Evolutionary conservation across 2,329 filamentous ascomycete genomes (phyloP).

Genomic region (Elsinoe ampelina): DNA sequence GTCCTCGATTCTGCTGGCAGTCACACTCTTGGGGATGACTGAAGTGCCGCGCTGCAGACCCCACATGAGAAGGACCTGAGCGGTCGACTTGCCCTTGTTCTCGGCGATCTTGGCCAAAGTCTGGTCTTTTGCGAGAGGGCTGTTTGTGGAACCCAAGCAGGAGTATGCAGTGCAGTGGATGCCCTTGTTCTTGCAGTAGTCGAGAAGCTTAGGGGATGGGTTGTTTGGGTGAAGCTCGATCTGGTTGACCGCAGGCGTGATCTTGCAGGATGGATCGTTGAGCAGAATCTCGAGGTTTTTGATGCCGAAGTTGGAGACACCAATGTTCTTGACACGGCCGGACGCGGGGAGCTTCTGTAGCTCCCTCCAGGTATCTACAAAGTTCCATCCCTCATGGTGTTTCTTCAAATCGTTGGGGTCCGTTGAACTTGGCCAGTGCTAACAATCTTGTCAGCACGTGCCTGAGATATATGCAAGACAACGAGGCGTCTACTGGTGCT

Average conservation of each 20-base stretch:
- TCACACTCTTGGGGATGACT: conserved; percentile 80
- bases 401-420: conserved; percentile 55
- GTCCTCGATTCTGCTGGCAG: conserved; percentile 59
- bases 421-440: conserved; percentile 53
- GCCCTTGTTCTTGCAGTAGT: conserved; percentile 59
- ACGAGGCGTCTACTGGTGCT: neutral
- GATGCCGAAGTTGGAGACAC: conserved; percentile 79
- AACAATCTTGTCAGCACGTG: neutral
- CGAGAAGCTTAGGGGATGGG: conserved; percentile 46
- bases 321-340: conserved; percentile 52
- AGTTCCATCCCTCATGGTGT: conserved; percentile 61
- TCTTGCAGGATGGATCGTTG: conserved; percentile 49
- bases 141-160: conserved; percentile 54
- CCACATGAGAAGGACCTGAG: conserved; percentile 74
- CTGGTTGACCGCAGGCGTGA: conserved; percentile 64
- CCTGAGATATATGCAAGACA: neutral
- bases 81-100: conserved; percentile 56
- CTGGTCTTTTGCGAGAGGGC: conserved; percentile 58
- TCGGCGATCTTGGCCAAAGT: conserved; percentile 46
- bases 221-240: conserved; percentile 74
- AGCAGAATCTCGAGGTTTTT: conserved; percentile 67
- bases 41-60: conserved; percentile 71
- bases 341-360: conserved; percentile 43
- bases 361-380: conserved; percentile 60
- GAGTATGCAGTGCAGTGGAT: conserved; percentile 71